Conservation (phyloP, 192 early-diverging fungal species). For the Chytriomyces confervae region DNA sequence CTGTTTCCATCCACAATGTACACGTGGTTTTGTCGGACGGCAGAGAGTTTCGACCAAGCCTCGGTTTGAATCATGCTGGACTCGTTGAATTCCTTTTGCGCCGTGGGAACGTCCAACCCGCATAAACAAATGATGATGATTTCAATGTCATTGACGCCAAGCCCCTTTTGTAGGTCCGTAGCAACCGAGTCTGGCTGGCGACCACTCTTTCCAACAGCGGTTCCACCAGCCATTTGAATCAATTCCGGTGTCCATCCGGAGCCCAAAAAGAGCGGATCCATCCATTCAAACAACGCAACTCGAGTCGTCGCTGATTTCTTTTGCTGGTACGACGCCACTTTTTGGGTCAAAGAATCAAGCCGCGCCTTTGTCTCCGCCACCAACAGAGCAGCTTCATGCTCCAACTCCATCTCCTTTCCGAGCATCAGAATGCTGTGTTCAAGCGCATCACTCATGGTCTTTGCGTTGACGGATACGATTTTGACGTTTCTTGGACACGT, state of each 20-base stretch:
- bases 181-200: background rate
- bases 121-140: slow-evolving; percentile 41
- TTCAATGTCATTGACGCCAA: slow-evolving; percentile 33
- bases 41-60: slow-evolving; percentile 8
- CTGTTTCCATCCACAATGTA: slow-evolving; percentile 45
- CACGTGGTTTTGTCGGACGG: slow-evolving; percentile 23
- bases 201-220: background rate
- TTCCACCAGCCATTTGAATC: slow-evolving; percentile 33
- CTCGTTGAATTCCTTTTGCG: slow-evolving; percentile 36
- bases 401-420: slow-evolving; percentile 39
- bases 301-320: background rate
- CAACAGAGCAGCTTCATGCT: slow-evolving; percentile 12
- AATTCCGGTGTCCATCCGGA: slow-evolving; percentile 48
- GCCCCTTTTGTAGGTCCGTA: background rate
- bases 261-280: slow-evolving; percentile 45
- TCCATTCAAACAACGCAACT: slow-evolving; percentile 45
- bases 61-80: background rate
- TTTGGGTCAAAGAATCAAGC: background rate
- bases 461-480: slow-evolving; percentile 37
- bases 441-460: slow-evolving; percentile 39
- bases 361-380: background rate
- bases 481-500: background rate
- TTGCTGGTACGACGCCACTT: background rate
- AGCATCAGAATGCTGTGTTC: slow-evolving; percentile 32
- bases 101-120: slow-evolving; percentile 37